Base-by-base conservation (phyloP, 2,329 filamentous ascomycete genomes). In the Penicillium freii region DNA sequence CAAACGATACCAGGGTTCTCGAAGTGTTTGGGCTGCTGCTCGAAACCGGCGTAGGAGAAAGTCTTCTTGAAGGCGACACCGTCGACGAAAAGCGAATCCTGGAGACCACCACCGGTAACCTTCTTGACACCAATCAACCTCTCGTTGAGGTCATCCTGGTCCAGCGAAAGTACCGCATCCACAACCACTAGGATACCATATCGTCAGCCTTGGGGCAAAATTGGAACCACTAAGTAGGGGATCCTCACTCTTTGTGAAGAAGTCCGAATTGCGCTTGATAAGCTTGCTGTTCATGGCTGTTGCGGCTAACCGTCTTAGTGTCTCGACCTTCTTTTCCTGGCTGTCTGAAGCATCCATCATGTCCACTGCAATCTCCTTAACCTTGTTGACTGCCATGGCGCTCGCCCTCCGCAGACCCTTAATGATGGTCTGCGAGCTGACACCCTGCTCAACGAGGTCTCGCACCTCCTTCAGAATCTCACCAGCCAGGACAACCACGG, bases 51-150 rank as follows among this genome's bases (percentile, higher is more conserved):
- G 74, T 99, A 99, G 51, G 93, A 92, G 77, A 99, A 99, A 5
- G 94, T 99, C 86, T 99, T 99, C 83, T 97, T 97, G 84, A 99
- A 99, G 36, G 94, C 93, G 61, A 99, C 94, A 72, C 94, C 94
- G 75, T 97, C 94, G 73, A 99, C 89, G 77, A 97, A 97, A 40
- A 96, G 85, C 2, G 93, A 97, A 62, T 97, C 94, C 71, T 96
- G 94, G 33, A 99, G 85, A 38, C 91, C 96, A 75, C 94, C 94
- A 71, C 94, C 94, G 39, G 92, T 93, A 62, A 99, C 92, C 81
- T 97, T 97, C 84, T 99, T 99, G 75, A 97, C 86, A 60, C 94
- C 94, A 71, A 99, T 99, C 69, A 97, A 86, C 76, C 93, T 97
- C 78, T 97, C 93, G 81, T 99, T 95, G 56, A 99, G 84, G 73